Conservation (phyloP, 768 basidiomycete species). For the Tubosaeta brunneosetosa region DNA sequence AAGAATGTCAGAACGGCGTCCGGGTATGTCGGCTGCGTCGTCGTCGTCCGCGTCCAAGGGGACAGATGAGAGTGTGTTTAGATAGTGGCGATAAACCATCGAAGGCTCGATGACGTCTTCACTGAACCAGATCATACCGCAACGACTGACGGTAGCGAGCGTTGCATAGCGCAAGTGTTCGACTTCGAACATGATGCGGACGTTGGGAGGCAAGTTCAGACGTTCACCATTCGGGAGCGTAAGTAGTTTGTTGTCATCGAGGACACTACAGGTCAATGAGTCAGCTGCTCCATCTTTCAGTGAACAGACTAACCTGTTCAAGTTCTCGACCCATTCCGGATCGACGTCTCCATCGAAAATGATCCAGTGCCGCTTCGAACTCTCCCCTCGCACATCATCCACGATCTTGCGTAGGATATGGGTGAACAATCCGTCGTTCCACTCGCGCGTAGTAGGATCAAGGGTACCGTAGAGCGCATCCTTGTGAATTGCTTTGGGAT, state of each 20-base stretch:
- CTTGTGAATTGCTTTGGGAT: constrained; percentile 99
- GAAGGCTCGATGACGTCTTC: constrained; percentile 87
- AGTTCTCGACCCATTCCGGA: constrained; percentile 99
- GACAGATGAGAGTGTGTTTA: constrained; percentile 66
- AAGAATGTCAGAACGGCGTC: constrained; percentile 52
- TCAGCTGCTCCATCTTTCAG: not conserved
- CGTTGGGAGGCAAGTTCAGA: constrained; percentile 92
- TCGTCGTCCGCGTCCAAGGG: constrained; percentile 91
- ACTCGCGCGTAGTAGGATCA: constrained; percentile 95
- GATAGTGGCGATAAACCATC: constrained; percentile 91
- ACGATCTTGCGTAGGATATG: constrained; percentile 97
- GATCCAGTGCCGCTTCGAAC: constrained; percentile 96
- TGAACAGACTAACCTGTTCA: constrained; percentile 74
- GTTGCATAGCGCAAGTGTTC: constrained; percentile 97
- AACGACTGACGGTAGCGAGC: constrained; percentile 97
- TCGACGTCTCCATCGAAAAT: constrained; percentile 99
- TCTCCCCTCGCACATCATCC: constrained; percentile 97
- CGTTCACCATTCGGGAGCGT: constrained; percentile 98
- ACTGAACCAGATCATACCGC: constrained; percentile 99
- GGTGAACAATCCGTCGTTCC: constrained; percentile 99
- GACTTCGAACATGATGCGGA: constrained; percentile 99
- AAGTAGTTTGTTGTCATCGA: constrained; percentile 97
- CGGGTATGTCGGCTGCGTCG: constrained; percentile 54
- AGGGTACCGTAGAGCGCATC: constrained; percentile 96
- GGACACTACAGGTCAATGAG: constrained; percentile 55